Conservation (phyloP, 1,284 basidiomycete genomes). For the Cutaneotrichosporon dermatis region DNA sequence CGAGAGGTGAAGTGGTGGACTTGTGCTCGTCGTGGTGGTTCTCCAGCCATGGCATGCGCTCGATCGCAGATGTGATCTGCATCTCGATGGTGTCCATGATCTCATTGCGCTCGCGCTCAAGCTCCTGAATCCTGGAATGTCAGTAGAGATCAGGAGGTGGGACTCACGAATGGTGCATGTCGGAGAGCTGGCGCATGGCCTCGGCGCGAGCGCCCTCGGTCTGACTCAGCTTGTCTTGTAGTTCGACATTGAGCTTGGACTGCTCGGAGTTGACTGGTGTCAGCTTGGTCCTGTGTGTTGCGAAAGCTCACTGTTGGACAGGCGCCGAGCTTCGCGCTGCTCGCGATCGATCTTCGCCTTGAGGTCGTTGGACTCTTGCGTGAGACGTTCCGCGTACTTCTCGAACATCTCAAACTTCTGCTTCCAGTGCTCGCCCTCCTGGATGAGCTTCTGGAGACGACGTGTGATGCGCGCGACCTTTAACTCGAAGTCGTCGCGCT, state of each 20-base stretch:
- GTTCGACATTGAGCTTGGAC: constrained; percentile 33
- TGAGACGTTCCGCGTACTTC: constrained; percentile 50
- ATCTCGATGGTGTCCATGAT: constrained; percentile 45
- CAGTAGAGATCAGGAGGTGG: neutral
- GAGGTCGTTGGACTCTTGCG: constrained; percentile 49
- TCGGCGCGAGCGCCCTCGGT: constrained; percentile 44
- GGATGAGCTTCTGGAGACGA: constrained; percentile 50
- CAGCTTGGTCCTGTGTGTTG: neutral
- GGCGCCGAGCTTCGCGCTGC: constrained; percentile 45
- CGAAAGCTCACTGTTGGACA: constrained; percentile 35
- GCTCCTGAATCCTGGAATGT: constrained; percentile 38
- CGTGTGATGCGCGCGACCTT: constrained; percentile 53
- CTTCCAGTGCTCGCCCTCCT: constrained; percentile 52
- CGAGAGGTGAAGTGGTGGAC: neutral
- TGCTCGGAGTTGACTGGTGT: constrained; percentile 31
- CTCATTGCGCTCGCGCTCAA: constrained; percentile 46
- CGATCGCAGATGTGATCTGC: constrained; percentile 41
- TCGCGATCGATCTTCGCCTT: constrained; percentile 50
- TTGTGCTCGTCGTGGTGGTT: neutral
- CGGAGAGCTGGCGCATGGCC: constrained; percentile 47
- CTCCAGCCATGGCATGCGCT: constrained; percentile 18
- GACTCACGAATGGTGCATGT: constrained; percentile 45
- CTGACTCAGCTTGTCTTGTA: constrained; percentile 39
- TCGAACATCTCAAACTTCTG: constrained; percentile 52
- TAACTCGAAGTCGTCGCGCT: constrained; percentile 82